phyloP scores from a whole-genome alignment of 768 basidiomycete genomes.

The Lenzites betulinus region DNA sequence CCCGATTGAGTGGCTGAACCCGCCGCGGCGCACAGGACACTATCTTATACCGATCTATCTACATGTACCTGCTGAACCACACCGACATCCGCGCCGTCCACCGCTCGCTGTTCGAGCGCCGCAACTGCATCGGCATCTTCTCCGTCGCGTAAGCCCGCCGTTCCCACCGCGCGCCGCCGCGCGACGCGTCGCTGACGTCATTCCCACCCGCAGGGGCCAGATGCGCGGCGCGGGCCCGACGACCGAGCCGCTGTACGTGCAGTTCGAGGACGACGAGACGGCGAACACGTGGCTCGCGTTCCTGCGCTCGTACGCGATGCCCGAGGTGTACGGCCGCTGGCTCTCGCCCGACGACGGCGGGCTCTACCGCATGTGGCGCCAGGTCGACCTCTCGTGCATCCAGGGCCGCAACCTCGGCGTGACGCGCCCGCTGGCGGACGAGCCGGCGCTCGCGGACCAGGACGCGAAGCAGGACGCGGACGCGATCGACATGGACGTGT shows the following conservation, averaged over 20 bases:
- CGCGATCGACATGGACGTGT: constrained; percentile 66
- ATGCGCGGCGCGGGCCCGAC: constrained; percentile 54
- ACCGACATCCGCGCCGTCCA: constrained; percentile 82
- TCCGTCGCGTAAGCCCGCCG: constrained; percentile 52
- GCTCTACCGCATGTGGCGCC: constrained; percentile 86
- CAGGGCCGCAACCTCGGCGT: constrained; percentile 76
- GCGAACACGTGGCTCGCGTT: constrained; percentile 79
- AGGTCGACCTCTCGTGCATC: constrained; percentile 70
- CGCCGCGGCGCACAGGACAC: constrained; percentile 51
- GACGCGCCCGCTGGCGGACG: constrained; percentile 38
- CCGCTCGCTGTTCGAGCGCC: constrained; percentile 73
- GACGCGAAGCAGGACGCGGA: constrained; percentile 38
- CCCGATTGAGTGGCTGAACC: neutral
- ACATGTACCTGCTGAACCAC: constrained; percentile 70
- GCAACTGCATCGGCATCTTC: constrained; percentile 74
- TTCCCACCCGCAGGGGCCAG: constrained; percentile 53
- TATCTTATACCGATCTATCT: constrained; percentile 71
- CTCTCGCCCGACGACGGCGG: constrained; percentile 63
- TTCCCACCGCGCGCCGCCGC: neutral
- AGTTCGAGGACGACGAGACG: constrained; percentile 63
- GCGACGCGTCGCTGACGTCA: neutral
- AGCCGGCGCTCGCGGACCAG: constrained; percentile 30
- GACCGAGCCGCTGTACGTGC: constrained; percentile 72
- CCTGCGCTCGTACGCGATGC: constrained; percentile 76
- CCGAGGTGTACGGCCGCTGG: constrained; percentile 74